Base-by-base conservation (phyloP, 2,329 filamentous ascomycete genomes). In the Hypoxylon sp. region DNA sequence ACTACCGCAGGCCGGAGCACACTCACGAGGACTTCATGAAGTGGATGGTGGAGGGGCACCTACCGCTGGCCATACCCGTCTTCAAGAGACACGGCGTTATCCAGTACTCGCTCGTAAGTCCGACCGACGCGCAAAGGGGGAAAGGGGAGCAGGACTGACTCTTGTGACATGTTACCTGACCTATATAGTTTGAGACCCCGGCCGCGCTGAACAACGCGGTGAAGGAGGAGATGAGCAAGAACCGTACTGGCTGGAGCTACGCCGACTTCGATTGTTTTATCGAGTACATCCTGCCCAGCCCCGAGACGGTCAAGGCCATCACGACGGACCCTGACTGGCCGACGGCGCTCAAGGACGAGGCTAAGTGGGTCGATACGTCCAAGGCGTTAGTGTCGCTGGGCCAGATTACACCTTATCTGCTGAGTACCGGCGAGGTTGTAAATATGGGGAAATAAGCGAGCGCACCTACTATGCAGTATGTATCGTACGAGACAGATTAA, bases 21-120 rank as follows among this genome's bases (percentile, higher is more conserved):
- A 67, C 68, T 6, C 69, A 71, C 47, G 66, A 71, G 41, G 67
- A 47, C 24, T 71, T 72, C 47, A 67, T 71, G 48, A 64, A 68
- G 20, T 70, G 62, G 67, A 65, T 71, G 9, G 60, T 68, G 15
- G 49, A 69, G 15, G 58, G 60, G 27, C 69, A 72, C 43, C 38
- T 70, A 11, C 62, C 64, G 17, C 58, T 66, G 41, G 69, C 63
- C 18, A 55, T 69, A 8, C 60, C 63, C 6, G 41, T 69, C n/a
- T 69, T 71, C 48, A 63, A 67, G 45, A 68, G 60, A 47, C 41
- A 66, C 46, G 57, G 62, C 3, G 55, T 67, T 21, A 40, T 66
- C 11, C 48, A 55, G 3, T 68, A 71, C 45, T 62, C 62, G 13
- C 21, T 24, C 38, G 21, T 26, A 8, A 26, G 38, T 42, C 26